phyloP scores from a whole-genome alignment of 257 asterid species.

The Penstemon newberryi region DNA sequence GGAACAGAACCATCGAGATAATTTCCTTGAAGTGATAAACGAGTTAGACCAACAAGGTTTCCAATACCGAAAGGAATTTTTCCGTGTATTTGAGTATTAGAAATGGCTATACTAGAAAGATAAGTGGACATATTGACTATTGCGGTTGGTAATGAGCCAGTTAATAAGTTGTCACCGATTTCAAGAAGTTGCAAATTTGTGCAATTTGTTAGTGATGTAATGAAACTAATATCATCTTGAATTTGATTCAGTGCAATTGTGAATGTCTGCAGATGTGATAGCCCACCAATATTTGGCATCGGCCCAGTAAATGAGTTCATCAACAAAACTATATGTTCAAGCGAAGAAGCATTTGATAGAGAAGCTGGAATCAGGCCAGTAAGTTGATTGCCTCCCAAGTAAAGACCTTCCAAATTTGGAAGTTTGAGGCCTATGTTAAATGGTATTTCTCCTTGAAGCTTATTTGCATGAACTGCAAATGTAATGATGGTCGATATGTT shows the following conservation, averaged over 20 bases:
- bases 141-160: slow-evolving; percentile 36
- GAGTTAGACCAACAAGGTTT: slow-evolving; percentile 28
- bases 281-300: slow-evolving; percentile 29
- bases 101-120: slow-evolving; percentile 13
- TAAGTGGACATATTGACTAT: slow-evolving; percentile 36
- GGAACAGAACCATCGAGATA: slow-evolving; percentile 37
- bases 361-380: slow-evolving; percentile 31
- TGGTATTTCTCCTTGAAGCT: slow-evolving; percentile 26
- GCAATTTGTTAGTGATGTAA: slow-evolving; percentile 39
- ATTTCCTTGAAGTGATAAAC: slow-evolving; percentile 26
- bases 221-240: slow-evolving; percentile 29
- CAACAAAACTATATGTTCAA: slow-evolving; percentile 1
- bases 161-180: slow-evolving; percentile 29
- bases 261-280: slow-evolving; percentile 23
- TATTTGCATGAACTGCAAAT: slow-evolving; percentile 18
- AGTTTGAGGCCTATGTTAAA: slow-evolving; percentile 15
- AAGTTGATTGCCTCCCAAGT: slow-evolving; percentile 23
- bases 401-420: slow-evolving; percentile 23
- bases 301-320: slow-evolving; percentile 33
- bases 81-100: slow-evolving; percentile 36
- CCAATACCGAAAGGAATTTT: slow-evolving; percentile 34
- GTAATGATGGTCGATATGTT: slow-evolving; percentile 27
- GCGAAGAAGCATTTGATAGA: slow-evolving; percentile 27
- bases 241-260: slow-evolving; percentile 15
- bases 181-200: slow-evolving; percentile 24